These are phyloP conservation scores for Cardamine occulta DNA, from an alignment of 345 rosid genomes.

Conservation along the genomic window DNA sequence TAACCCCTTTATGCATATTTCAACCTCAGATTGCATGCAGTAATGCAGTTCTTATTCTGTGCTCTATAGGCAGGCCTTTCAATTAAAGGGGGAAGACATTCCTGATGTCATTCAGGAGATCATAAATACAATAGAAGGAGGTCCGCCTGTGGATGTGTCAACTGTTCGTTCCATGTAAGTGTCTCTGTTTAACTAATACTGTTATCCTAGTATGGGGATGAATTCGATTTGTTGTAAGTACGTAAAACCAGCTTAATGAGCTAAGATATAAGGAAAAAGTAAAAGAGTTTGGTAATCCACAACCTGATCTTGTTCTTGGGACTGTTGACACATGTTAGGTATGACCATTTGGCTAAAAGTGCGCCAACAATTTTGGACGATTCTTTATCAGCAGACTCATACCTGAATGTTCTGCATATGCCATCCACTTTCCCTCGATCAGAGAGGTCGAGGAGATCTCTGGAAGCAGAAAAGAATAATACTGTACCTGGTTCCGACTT, in stretches of 20 bases:
- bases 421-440: slow-evolving; percentile 97
- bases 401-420: slow-evolving; percentile 89
- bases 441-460: slow-evolving; percentile 76
- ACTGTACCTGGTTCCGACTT: slow-evolving; percentile 53
- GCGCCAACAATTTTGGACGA: slow-evolving; percentile 98
- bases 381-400: slow-evolving; percentile 96
- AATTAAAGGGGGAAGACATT: slow-evolving; percentile 74
- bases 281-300: slow-evolving; percentile 23
- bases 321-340: slow-evolving; percentile 55
- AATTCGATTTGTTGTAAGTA: slow-evolving; percentile 9
- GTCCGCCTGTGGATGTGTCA: slow-evolving; percentile 94
- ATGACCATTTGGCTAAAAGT: slow-evolving; percentile 94
- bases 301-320: slow-evolving; percentile 36
- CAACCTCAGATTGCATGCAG: slow-evolving; percentile 7
- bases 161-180: slow-evolving; percentile 91
- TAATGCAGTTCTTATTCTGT: slow-evolving; percentile 35
- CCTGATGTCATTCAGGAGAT: slow-evolving; percentile 74
- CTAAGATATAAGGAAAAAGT: not conserved
- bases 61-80: slow-evolving; percentile 90
- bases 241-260: slow-evolving; percentile 14
- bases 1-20: slow-evolving; percentile 4
- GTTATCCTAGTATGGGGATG: not conserved
- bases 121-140: slow-evolving; percentile 92
- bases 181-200: slow-evolving; percentile 9
- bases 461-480: slow-evolving; percentile 59